A percentile compares a stretch with the other conserved stretches of the same genome.
phyloP scores from a whole-genome alignment of 2,329 filamentous ascomycete genomes.

The Aspergillus oerlinghausenensis region DNA sequence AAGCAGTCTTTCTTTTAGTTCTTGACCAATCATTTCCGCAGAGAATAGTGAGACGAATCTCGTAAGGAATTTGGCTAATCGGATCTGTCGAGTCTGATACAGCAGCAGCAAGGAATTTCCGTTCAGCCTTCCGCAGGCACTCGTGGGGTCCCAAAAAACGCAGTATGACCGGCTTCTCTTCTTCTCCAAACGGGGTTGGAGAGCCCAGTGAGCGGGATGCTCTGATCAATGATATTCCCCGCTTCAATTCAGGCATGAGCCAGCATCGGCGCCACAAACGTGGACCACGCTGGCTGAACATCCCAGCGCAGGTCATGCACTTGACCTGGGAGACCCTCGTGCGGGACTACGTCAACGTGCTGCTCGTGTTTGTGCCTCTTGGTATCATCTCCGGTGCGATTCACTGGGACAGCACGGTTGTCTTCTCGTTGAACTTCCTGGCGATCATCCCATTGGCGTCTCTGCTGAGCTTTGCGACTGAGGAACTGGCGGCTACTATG shows the following conservation, averaged over 20 bases:
- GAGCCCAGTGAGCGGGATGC: conserved; percentile 33
- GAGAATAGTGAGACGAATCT: background rate
- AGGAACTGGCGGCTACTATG: conserved; percentile 57
- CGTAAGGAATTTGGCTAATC: background rate
- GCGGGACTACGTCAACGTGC: conserved; percentile 54
- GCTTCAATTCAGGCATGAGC: conserved; percentile 18
- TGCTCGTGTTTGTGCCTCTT: conserved; percentile 61
- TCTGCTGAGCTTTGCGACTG: conserved; percentile 60
- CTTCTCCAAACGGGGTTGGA: conserved; percentile 25
- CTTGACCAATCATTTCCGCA: background rate
- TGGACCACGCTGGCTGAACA: conserved; percentile 33
- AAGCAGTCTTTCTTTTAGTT: background rate
- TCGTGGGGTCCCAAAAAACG: conserved; percentile 21
- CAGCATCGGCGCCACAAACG: conserved; percentile 33
- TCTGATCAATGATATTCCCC: conserved; percentile 23
- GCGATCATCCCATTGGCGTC: conserved; percentile 61
- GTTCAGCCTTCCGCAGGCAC: conserved; percentile 26
- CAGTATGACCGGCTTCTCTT: conserved; percentile 27
- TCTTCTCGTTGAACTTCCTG: conserved; percentile 61
- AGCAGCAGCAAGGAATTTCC: conserved; percentile 26
- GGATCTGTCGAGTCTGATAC: conserved; percentile 1
- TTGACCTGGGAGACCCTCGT: conserved; percentile 43
- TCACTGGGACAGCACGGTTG: conserved; percentile 51
- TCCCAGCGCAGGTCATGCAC: conserved; percentile 36
- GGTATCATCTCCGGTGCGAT: conserved; percentile 61